phyloP scores from a whole-genome alignment of 169 alveolate genomes.

The Ichthyophthirius multifiliis region DNA sequence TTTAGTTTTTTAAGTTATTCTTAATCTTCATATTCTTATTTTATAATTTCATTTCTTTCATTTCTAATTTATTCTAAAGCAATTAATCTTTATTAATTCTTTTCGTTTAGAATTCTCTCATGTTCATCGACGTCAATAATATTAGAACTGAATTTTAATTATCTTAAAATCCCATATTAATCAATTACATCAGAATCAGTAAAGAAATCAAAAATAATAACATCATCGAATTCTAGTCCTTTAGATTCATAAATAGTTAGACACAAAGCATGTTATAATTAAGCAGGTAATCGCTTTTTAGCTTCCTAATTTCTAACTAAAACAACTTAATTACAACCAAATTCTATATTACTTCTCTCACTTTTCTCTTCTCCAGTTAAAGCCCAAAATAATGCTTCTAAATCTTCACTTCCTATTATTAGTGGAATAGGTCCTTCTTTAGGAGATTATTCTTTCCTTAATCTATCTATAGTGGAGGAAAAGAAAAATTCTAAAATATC shows the following conservation, averaged over 20 bases:
- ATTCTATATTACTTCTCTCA: slow-evolving; percentile 43
- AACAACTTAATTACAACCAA: slow-evolving; percentile 83
- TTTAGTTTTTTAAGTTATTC: background rate
- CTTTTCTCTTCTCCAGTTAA: background rate
- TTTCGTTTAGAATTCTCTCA: background rate
- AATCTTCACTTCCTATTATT: slow-evolving; percentile 28
- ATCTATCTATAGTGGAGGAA: slow-evolving; percentile 77
- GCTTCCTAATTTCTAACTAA: slow-evolving; percentile 75
- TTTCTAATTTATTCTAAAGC: background rate
- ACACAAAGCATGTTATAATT: slow-evolving; percentile 64
- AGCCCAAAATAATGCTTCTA: background rate
- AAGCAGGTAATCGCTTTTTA: slow-evolving; percentile 56
- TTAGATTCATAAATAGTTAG: slow-evolving; percentile 83
- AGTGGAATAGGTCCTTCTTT: slow-evolving; percentile 65
- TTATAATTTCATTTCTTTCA: background rate
- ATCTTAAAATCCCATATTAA: slow-evolving; percentile 57
- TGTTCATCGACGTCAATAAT: slow-evolving; percentile 13
- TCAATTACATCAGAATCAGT: slow-evolving; percentile 53
- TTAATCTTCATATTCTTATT: background rate
- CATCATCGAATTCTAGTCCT: slow-evolving; percentile 89
- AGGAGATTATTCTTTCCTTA: slow-evolving; percentile 49
- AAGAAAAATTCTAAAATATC: slow-evolving; percentile 64
- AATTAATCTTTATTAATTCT: background rate
- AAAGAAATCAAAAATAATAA: slow-evolving; percentile 81
- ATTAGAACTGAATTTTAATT: slow-evolving; percentile 11